phyloP scores from a whole-genome alignment of 306 rosid species.

The Castanea crenata region DNA sequence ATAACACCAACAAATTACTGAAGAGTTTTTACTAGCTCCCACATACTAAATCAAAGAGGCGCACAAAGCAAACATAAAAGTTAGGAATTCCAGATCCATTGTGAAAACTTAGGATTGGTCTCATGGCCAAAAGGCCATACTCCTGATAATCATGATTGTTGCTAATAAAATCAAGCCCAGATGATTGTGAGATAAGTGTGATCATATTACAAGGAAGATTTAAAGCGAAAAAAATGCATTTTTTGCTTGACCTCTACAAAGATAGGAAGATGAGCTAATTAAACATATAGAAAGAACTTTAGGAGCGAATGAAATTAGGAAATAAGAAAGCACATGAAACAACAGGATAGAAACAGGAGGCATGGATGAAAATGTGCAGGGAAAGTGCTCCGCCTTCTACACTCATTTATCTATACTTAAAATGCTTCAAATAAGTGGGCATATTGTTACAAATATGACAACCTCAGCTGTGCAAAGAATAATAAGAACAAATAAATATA shows the following conservation, averaged over 20 bases:
- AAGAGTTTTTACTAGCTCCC: neutral
- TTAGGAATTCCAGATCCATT: neutral
- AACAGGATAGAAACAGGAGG: neutral
- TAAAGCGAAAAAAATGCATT: neutral
- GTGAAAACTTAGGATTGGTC: neutral
- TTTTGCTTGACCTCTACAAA: neutral
- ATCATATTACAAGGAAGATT: constrained; percentile 15
- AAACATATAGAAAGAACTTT: neutral
- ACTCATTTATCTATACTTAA: neutral
- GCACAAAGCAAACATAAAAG: neutral
- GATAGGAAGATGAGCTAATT: neutral
- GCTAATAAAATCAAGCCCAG: neutral
- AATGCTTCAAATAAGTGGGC: neutral
- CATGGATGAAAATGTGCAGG: neutral
- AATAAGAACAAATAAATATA: neutral
- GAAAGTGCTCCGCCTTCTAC: neutral
- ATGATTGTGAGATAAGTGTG: constrained; percentile 3
- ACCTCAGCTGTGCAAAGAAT: neutral
- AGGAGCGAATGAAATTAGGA: neutral
- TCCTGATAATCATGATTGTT: neutral
- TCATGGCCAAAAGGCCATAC: neutral
- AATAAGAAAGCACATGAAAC: neutral
- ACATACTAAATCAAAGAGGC: neutral
- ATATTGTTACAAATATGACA: neutral
- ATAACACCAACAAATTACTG: neutral